Evolutionary conservation across 2,329 filamentous ascomycete genomes (phyloP).

Genomic region (Trichoderma hamatum): DNA sequence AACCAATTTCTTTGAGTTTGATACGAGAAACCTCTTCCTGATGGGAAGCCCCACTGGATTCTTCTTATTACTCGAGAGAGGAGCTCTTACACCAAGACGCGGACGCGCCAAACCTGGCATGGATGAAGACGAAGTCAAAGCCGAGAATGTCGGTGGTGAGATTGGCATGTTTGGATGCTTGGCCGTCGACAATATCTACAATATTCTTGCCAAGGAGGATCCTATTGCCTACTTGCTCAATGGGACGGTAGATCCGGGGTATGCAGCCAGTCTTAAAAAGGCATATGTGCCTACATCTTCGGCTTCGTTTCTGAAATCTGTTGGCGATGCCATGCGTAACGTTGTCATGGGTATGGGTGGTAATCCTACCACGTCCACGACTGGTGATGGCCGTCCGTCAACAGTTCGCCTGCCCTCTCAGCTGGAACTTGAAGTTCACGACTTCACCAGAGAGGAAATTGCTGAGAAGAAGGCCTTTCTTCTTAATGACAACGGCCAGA

Average conservation of each 20-base stretch:
- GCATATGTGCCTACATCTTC: slow-evolving; percentile 78
- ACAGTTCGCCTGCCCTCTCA: slow-evolving; percentile 60
- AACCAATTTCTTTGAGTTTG: slow-evolving; percentile 78
- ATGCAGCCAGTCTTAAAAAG: slow-evolving; percentile 74
- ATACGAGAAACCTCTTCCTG: slow-evolving; percentile 86
- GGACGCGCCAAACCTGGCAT: slow-evolving; percentile 76
- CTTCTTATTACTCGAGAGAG: slow-evolving; percentile 83
- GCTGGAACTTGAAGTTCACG: slow-evolving; percentile 92
- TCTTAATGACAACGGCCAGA: slow-evolving; percentile 94
- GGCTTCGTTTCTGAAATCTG: slow-evolving; percentile 64
- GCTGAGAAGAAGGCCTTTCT: slow-evolving; percentile 86
- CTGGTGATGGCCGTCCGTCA: slow-evolving; percentile 42
- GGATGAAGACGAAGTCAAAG: slow-evolving; percentile 62
- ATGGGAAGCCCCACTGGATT: slow-evolving; percentile 90
- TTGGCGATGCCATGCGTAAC: slow-evolving; percentile 64
- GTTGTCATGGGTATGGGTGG: slow-evolving; percentile 59
- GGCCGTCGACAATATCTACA: slow-evolving; percentile 95
- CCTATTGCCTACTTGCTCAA: slow-evolving; percentile 92
- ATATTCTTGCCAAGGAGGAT: slow-evolving; percentile 72
- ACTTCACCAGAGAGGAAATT: slow-evolving; percentile 89
- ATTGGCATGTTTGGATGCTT: slow-evolving; percentile 84
- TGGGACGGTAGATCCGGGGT: slow-evolving; percentile 80
- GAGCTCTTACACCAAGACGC: slow-evolving; percentile 71
- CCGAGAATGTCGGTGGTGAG: slow-evolving; percentile 70
- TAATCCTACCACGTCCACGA: slow-evolving; percentile 35